These are phyloP conservation scores for Tilletia walkeri DNA, from an alignment of 1,284 basidiomycete species.

Conservation along the genomic window DNA sequence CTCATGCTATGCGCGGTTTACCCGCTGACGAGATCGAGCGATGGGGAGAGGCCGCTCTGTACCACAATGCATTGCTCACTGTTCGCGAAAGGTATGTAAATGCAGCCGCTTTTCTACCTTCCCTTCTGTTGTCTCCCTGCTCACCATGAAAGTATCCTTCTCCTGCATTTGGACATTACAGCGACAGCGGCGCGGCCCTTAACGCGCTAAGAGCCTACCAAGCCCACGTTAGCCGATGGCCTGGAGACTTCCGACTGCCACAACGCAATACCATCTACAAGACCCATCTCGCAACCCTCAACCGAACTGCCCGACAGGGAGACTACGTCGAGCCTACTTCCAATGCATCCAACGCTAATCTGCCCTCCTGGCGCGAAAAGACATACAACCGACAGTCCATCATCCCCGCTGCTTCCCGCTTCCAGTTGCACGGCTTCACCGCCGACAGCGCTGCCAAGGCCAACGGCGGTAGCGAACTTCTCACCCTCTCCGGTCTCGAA, in stretches of 20 bases:
- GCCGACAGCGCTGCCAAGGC: constrained; percentile 32
- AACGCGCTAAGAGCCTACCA: constrained; percentile 51
- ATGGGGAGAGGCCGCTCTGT: constrained; percentile 52
- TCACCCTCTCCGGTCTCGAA: constrained; percentile 14
- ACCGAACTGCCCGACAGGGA: constrained; percentile 36
- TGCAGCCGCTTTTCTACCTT: not conserved
- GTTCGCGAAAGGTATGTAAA: constrained; percentile 30
- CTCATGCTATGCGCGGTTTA: constrained; percentile 43
- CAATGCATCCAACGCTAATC: not conserved
- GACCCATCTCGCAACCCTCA: constrained; percentile 42
- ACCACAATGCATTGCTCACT: constrained; percentile 49
- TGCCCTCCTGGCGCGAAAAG: constrained; percentile 39
- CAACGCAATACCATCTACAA: constrained; percentile 51
- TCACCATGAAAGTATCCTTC: no score
- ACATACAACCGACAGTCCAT: constrained; percentile 44
- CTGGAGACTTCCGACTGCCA: constrained; percentile 44
- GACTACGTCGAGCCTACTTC: constrained; percentile 33
- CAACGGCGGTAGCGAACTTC: not conserved
- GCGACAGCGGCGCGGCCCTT: constrained; percentile 33
- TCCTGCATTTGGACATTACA: not conserved
- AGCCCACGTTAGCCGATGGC: constrained; percentile 49
- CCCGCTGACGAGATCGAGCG: constrained; percentile 51
- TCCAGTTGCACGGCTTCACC: constrained; percentile 42
- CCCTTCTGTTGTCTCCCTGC: not conserved
- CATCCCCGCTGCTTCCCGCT: constrained; percentile 38